Conservation (phyloP, 2,329 filamentous ascomycete genomes). For the Nothophaeocryptopus gaeumannii region DNA sequence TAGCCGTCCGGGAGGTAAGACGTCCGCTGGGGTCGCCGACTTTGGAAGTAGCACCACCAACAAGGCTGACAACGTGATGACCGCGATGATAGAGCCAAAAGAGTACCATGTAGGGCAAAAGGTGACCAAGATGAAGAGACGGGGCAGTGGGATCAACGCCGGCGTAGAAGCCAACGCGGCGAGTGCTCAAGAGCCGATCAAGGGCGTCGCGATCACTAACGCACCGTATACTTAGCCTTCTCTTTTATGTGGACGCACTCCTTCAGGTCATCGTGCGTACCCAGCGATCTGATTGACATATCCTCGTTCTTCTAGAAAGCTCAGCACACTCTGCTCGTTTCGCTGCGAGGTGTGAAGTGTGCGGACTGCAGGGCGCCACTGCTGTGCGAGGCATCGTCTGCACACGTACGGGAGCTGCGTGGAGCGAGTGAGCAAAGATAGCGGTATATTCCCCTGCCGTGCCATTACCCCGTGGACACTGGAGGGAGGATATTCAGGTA, state of each 20-base stretch:
- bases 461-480: too few species aligned
- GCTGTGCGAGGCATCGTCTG: too few species aligned
- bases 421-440: too few species aligned
- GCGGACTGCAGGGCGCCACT: too few species aligned
- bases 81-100: conserved; percentile 83
- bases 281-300: conserved; percentile 72
- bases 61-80: conserved; percentile 63
- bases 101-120: conserved; percentile 76
- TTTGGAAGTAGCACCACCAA: conserved; percentile 65
- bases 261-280: conserved; percentile 45
- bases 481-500: too few species aligned
- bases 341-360: too few species aligned
- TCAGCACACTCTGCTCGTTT: conserved; percentile 43
- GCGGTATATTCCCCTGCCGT: too few species aligned
- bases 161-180: conserved; percentile 71
- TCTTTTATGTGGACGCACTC: background rate
- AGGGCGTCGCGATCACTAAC: conserved; percentile 51
- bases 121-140: conserved; percentile 76
- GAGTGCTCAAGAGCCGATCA: conserved; percentile 61
- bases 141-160: conserved; percentile 79
- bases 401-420: too few species aligned
- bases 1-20: conserved; percentile 57
- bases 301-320: conserved; percentile 67
- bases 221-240: too few species aligned
- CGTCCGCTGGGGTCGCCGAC: conserved; percentile 77